phyloP scores from a whole-genome alignment of 495 filamentous ascomycete genomes.

The Cercophora sp. region DNA sequence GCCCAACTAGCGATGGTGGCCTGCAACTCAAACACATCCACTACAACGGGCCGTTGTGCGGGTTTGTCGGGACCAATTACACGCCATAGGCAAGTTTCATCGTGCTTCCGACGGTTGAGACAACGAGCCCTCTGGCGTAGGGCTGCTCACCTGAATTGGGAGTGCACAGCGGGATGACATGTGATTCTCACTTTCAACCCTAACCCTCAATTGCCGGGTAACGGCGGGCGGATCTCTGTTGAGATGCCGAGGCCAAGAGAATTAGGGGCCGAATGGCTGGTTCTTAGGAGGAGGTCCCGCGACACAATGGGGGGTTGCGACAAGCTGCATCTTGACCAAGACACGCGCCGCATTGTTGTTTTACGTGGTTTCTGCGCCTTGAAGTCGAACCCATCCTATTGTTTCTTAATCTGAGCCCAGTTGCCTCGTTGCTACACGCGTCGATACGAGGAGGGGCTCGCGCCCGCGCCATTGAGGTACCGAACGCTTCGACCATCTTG shows the following conservation, averaged over 20 bases:
- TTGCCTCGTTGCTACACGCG: neutral
- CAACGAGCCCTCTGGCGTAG: no score
- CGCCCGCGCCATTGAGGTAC: neutral
- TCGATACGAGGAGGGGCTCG: conserved; percentile 4
- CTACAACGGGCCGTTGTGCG: no score
- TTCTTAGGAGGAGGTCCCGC: neutral
- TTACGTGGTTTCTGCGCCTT: neutral
- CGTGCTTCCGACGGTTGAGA: no score
- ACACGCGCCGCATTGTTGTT: neutral
- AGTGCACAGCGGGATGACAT: no score
- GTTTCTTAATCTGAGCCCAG: no score
- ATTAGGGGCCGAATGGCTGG: neutral
- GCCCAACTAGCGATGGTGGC: no score
- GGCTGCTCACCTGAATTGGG: no score
- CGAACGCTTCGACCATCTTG: neutral
- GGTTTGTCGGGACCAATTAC: no score
- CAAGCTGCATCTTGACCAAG: neutral
- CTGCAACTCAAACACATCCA: no score
- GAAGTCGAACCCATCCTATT: no score
- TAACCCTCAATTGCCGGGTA: neutral
- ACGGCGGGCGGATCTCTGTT: neutral
- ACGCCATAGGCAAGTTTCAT: no score
- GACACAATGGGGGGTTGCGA: no score
- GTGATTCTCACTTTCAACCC: neutral
- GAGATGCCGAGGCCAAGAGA: conserved; percentile 8